Percentiles rank a stretch among this genome's conserved stretches.
phyloP scores from a whole-genome alignment of 768 basidiomycete genomes.

The Megacollybia marginata region DNA sequence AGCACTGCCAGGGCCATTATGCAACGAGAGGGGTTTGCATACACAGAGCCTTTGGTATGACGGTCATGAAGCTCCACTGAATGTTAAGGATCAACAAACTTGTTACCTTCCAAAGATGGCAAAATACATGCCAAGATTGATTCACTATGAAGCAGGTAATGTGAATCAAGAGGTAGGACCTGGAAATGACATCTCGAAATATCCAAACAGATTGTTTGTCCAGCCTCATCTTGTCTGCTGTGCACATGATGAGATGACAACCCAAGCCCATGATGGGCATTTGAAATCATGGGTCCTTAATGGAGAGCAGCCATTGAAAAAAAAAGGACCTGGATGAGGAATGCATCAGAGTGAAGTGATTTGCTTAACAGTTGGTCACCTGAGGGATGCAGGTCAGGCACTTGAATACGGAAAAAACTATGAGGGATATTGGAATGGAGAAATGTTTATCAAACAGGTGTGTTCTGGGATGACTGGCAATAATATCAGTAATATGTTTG shows the following conservation, averaged over 20 bases:
- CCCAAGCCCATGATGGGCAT: conserved; percentile 27
- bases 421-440: conserved; percentile 23
- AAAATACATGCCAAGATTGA: conserved; percentile 7
- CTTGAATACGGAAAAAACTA: conserved; percentile 24
- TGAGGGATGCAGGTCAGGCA: conserved; percentile 18
- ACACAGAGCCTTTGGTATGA: conserved; percentile 23
- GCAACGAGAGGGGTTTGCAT: conserved; percentile 14
- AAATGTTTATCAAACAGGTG: conserved; percentile 24
- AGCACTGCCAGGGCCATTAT: conserved; percentile 17
- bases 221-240: conserved; percentile 15
- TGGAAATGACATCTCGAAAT: neutral
- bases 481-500: conserved; percentile 5
- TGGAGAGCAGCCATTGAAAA: conserved; percentile 16
- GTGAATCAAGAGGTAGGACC: conserved; percentile 5
- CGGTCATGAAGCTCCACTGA: conserved; percentile 28
- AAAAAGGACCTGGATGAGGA: conserved; percentile 23
- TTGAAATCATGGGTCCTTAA: conserved; percentile 10
- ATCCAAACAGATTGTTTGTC: conserved; percentile 13
- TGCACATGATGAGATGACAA: conserved; percentile 33
- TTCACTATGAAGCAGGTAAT: conserved; percentile 14
- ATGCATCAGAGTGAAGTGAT: conserved; percentile 28
- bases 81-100: conserved; percentile 23
- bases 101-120: conserved; percentile 23
- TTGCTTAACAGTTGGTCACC: conserved; percentile 22
- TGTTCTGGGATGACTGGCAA: neutral